phyloP scores from a whole-genome alignment of 257 asterid genomes.

The Datura wrightii region DNA sequence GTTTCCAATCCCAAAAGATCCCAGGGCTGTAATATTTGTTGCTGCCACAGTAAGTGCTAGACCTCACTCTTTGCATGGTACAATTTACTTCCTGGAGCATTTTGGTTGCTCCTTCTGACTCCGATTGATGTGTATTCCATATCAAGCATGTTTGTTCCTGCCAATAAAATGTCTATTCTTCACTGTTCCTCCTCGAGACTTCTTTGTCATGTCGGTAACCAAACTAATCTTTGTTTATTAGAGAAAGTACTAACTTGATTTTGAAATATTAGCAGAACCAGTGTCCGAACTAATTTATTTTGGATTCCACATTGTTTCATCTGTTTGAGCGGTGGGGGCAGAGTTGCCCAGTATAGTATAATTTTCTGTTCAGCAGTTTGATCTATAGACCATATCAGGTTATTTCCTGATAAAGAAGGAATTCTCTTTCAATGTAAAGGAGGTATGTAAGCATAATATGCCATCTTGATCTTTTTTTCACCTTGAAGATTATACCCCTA shows the following conservation, averaged over 20 bases:
- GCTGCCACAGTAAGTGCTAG: slow-evolving; percentile 83
- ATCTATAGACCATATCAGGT: neutral
- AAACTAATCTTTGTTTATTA: neutral
- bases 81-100: slow-evolving; percentile 2
- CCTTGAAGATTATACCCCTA: slow-evolving; percentile 14
- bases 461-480: neutral
- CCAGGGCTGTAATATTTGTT: slow-evolving; percentile 81
- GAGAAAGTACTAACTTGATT: neutral
- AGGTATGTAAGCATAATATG: neutral
- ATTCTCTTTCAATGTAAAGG: neutral
- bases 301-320: neutral
- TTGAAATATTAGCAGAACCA: neutral
- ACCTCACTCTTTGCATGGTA: slow-evolving; percentile 25
- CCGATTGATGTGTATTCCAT: neutral
- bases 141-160: neutral
- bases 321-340: neutral
- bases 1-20: slow-evolving; percentile 88
- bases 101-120: slow-evolving; percentile 10
- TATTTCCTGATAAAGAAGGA: neutral
- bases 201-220: neutral
- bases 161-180: neutral
- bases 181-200: neutral
- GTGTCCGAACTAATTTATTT: neutral
- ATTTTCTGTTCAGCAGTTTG: slow-evolving; percentile 13
- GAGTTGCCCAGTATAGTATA: neutral